Percentiles rank a stretch among this genome's conserved stretches.
Evolutionary conservation across 805 yeast species (phyloP).

Genomic region (Saccharomyces paradoxus): DNA sequence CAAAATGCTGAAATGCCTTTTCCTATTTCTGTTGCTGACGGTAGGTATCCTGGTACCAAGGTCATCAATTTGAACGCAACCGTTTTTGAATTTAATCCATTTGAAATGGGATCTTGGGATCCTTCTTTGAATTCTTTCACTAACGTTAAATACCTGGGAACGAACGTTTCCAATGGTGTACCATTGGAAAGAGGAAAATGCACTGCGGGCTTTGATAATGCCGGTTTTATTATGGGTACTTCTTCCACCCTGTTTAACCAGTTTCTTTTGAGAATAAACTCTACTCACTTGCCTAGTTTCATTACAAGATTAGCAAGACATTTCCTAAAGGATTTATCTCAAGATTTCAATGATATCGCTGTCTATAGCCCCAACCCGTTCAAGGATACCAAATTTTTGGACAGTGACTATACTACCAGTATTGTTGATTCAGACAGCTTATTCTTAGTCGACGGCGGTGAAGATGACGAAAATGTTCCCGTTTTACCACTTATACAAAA

Average conservation of each 20-base stretch:
- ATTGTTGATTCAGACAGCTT: slow-evolving; percentile 39
- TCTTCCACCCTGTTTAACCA: slow-evolving; percentile 77
- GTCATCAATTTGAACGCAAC: slow-evolving; percentile 64
- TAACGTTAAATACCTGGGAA: slow-evolving; percentile 62
- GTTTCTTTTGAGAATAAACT: slow-evolving; percentile 49
- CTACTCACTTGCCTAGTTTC: slow-evolving; percentile 42
- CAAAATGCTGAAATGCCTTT: slow-evolving; percentile 59
- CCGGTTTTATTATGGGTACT: slow-evolving; percentile 76
- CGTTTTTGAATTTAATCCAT: slow-evolving; percentile 55
- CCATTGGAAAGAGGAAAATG: slow-evolving; percentile 47
- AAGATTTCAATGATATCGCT: slow-evolving; percentile 58
- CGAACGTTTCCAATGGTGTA: slow-evolving; percentile 54
- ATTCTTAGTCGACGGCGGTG: slow-evolving; percentile 66
- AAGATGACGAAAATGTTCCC: slow-evolving; percentile 59
- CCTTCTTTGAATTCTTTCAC: slow-evolving; percentile 60
- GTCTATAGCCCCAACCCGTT: slow-evolving; percentile 68
- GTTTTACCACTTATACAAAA: slow-evolving; percentile 52
- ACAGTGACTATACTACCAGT: slow-evolving; percentile 24
- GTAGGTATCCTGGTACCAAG: slow-evolving; percentile 52
- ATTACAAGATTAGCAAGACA: slow-evolving; percentile 38
- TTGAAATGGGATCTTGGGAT: slow-evolving; percentile 84
- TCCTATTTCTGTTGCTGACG: slow-evolving; percentile 61
- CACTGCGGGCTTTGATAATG: slow-evolving; percentile 66
- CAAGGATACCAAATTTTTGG: slow-evolving; percentile 36
- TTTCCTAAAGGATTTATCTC: slow-evolving; percentile 39